Percentiles rank a stretch among this genome's conserved stretches.
Conservation (phyloP, 2,329 filamentous ascomycete species). For the Helicocarpus griseus region DNA sequence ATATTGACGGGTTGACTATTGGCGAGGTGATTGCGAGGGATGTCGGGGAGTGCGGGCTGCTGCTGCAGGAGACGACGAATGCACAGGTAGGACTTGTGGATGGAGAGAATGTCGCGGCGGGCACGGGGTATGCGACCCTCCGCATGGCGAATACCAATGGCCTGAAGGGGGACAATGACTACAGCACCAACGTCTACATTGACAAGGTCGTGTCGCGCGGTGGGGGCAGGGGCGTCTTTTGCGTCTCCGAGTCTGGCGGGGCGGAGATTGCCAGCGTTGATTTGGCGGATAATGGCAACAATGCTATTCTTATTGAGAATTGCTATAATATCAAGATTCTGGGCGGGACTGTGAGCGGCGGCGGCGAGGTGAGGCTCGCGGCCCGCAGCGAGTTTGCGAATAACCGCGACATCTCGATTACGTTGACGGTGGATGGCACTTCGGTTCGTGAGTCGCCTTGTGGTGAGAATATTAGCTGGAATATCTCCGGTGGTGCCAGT, state of each 20-base stretch:
- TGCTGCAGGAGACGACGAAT: constrained; percentile 46
- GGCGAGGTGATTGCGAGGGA: constrained; percentile 44
- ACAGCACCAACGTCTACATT: constrained; percentile 44
- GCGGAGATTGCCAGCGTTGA: constrained; percentile 42
- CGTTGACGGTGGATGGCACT: constrained; percentile 40
- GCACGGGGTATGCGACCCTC: constrained; percentile 47
- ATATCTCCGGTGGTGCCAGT: constrained; percentile 37
- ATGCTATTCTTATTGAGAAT: constrained; percentile 50
- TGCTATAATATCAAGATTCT: constrained; percentile 47
- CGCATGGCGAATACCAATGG: constrained; percentile 51
- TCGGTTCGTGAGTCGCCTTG: constrained; percentile 47
- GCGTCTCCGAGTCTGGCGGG: constrained; percentile 48
- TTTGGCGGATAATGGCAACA: constrained; percentile 45
- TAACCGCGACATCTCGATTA: constrained; percentile 43
- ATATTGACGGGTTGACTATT: constrained; percentile 47
- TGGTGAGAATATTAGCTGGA: constrained; percentile 44
- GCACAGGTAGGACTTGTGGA: constrained; percentile 46
- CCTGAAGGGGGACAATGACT: constrained; percentile 38
- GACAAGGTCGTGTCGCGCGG: constrained; percentile 47
- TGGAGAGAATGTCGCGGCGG: constrained; percentile 44
- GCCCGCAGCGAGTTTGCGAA: constrained; percentile 47
- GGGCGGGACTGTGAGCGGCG: constrained; percentile 44
- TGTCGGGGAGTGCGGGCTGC: constrained; percentile 48
- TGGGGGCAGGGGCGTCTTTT: constrained; percentile 49
- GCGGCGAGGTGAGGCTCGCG: constrained; percentile 46